Base-by-base conservation (phyloP, 2,329 filamentous ascomycete genomes). In the Aureobasidium leucospermi region DNA sequence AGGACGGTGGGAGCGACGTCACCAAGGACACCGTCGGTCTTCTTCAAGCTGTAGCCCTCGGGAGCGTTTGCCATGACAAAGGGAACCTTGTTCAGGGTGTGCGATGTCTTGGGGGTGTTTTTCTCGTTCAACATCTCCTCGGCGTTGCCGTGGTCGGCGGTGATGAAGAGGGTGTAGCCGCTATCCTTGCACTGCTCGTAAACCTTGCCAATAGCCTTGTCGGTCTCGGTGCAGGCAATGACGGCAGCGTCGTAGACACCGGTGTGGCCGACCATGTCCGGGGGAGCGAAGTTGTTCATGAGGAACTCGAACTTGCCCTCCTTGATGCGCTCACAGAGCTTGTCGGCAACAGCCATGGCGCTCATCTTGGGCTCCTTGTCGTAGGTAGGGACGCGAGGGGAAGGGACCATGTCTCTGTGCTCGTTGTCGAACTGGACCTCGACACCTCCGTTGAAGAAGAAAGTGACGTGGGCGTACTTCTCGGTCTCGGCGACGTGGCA, bases 241-340 rank as follows among this genome's bases (percentile, higher is more conserved):
- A 99, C 86, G 60, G 94, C 94, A 32, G 94, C 93, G 68, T 97
- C 87, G 77, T 97, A 97, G 62, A 96, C 91, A 71, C 94, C 94
- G 10, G 94, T 99, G 80, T 99, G 94, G 67, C 94, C 94, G 65
- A 99, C 94, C 94, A 99, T 99, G 78, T 99, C 94, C 16, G 94
- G 94, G 43, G 94, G 94, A 43, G 94, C 94, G 76, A 99, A 97
- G 85, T 99, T 99, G 86, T 97, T 96, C 94, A 99, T 99, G 75
- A 99, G 81, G 72, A 99, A 97, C 71, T 94, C 91, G 77, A 92
- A 96, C 71, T 89, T 85, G 70, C 87, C 85, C 75, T 95, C 90
- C 29, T 75, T 83, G 65, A 99, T 87, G 61, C 92, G 86, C 81
- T 96, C 94, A 74, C 80, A 84, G 61, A 96, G 88, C 79, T 96